Conservation (phyloP, 257 asterid species). For the Primulina huaijiensis region DNA sequence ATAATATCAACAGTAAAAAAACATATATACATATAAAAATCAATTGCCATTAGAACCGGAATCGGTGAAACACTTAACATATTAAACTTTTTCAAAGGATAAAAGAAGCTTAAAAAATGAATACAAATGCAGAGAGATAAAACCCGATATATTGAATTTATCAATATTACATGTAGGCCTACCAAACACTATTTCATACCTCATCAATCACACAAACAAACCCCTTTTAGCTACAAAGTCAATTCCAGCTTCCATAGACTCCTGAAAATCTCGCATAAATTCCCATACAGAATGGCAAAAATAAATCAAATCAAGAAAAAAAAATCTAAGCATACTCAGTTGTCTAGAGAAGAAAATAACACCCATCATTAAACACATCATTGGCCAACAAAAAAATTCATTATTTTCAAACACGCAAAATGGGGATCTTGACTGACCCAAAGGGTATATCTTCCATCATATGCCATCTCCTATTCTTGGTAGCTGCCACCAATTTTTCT, state of each 20-base stretch:
- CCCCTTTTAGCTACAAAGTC: conserved; percentile 59
- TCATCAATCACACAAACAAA: conserved; percentile 19
- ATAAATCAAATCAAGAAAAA: conserved; percentile 14
- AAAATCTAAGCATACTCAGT: conserved; percentile 33
- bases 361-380: conserved; percentile 41
- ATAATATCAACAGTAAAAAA: conserved; percentile 19
- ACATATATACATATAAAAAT: not conserved
- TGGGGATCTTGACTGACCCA: conserved; percentile 55
- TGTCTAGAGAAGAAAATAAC: conserved; percentile 49
- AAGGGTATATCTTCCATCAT: conserved; percentile 35
- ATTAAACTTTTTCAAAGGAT: conserved; percentile 6
- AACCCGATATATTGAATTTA: conserved; percentile 22
- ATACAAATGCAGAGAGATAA: conserved; percentile 20
- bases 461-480: conserved; percentile 22
- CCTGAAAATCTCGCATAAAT: conserved; percentile 38
- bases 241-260: conserved; percentile 53
- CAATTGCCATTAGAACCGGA: conserved; percentile 18
- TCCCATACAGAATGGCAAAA: conserved; percentile 23
- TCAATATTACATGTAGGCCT: conserved; percentile 24
- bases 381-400: conserved; percentile 32
- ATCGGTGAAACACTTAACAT: conserved; percentile 19
- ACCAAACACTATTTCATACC: conserved; percentile 18
- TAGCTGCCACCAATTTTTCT: not conserved
- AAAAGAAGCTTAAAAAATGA: conserved; percentile 16
- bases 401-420: conserved; percentile 24